These are phyloP conservation scores for Geotrichum restrictum DNA, from an alignment of 1,139 yeast genomes.

Conservation along the genomic window DNA sequence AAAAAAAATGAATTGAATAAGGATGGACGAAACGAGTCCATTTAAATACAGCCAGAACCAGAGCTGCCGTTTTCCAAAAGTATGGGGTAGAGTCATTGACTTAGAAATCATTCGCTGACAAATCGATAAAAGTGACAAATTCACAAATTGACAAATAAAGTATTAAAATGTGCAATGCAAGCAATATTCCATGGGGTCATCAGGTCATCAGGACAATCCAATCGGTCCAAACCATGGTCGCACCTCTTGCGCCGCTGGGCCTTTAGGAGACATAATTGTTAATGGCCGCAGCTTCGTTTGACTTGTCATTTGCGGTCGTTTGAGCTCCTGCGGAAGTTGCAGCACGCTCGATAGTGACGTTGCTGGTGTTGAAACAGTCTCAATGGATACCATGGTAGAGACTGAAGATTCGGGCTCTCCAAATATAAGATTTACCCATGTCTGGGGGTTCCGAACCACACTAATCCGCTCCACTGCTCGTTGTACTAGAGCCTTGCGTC, in stretches of 20 bases:
- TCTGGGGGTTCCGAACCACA: conserved; percentile 19
- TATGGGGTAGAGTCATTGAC: too few species aligned
- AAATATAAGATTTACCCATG: conserved; percentile 18
- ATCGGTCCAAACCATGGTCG: neutral
- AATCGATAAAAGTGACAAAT: too few species aligned
- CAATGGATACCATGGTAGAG: neutral
- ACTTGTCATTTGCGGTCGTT: conserved; percentile 15
- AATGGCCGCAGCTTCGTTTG: conserved; percentile 27
- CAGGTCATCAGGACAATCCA: too few species aligned
- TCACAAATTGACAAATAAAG: too few species aligned
- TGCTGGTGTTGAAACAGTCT: conserved; percentile 8
- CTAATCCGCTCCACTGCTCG: conserved; percentile 15
- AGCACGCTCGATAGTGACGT: neutral
- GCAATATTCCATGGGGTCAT: too few species aligned
- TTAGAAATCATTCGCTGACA: too few species aligned
- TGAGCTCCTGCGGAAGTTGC: neutral
- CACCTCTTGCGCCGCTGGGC: neutral
- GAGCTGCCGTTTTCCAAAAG: too few species aligned
- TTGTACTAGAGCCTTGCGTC: neutral
- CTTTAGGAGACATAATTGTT: conserved; percentile 15
- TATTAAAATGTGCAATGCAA: too few species aligned
- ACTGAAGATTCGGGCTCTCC: conserved; percentile 1
- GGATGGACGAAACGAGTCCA: too few species aligned
- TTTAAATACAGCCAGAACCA: too few species aligned
- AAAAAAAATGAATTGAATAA: too few species aligned